A percentile compares a stretch with the other conserved stretches of the same genome.
Evolutionary conservation across 2,329 filamentous ascomycete genomes (phyloP).

Genomic region (Aureobasidium pullulans): DNA sequence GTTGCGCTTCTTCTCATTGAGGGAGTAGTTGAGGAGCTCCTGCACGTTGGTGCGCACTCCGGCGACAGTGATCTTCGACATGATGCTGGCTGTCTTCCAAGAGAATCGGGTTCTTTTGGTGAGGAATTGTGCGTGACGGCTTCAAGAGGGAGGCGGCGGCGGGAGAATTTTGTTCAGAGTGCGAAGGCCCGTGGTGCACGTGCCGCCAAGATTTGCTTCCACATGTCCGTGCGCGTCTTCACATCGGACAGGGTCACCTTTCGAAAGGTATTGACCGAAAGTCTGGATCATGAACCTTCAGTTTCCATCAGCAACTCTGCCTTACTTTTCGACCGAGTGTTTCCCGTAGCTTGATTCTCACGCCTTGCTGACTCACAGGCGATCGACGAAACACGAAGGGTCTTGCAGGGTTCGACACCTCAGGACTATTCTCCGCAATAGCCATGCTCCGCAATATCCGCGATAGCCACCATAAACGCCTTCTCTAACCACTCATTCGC

Average conservation of each 20-base stretch:
- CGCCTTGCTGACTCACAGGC: background rate
- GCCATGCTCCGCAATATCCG: background rate
- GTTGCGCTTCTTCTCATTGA: constrained; percentile 35
- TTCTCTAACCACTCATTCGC: background rate
- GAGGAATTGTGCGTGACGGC: constrained; percentile 7
- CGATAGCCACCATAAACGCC: background rate
- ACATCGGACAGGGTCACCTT: background rate
- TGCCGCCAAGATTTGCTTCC: background rate
- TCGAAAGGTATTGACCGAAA: background rate
- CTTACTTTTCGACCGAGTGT: background rate
- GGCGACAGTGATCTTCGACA: constrained; percentile 76
- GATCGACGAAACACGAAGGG: background rate
- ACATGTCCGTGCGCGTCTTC: background rate
- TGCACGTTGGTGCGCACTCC: constrained; percentile 93
- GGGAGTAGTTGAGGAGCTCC: constrained; percentile 85
- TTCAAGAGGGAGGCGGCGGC: background rate
- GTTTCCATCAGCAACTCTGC: too few relatives aligned
- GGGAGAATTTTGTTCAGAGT: background rate
- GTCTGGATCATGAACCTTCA: too few relatives aligned
- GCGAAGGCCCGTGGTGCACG: background rate
- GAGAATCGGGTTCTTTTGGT: constrained; percentile 34
- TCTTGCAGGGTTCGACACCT: background rate
- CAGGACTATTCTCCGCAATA: background rate
- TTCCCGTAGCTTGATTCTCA: background rate
- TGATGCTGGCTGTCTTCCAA: constrained; percentile 47